phyloP scores from a whole-genome alignment of 352 stramenopile species.

The Globisporangium middletonii region DNA sequence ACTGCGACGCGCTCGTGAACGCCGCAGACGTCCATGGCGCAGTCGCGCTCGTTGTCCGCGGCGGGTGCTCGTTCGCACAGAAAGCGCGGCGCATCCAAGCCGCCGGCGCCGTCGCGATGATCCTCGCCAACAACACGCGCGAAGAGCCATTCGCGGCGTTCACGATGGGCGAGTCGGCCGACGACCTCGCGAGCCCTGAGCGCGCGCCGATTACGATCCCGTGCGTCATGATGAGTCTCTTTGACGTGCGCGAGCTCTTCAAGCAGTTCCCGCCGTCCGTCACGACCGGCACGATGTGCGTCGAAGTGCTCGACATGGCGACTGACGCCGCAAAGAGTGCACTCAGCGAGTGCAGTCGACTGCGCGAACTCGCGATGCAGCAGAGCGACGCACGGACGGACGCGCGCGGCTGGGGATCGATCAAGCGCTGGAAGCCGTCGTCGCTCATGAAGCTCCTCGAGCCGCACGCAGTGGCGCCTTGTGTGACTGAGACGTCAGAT shows the following conservation, averaged over 20 bases:
- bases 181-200: slow-evolving; percentile 2
- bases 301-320: slow-evolving; percentile 38
- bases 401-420: slow-evolving; percentile 11
- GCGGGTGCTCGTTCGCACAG: slow-evolving; percentile 59
- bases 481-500: background rate
- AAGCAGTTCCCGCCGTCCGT: slow-evolving; percentile 53
- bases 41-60: slow-evolving; percentile 59
- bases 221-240: slow-evolving; percentile 67
- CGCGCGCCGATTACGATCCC: slow-evolving; percentile 29
- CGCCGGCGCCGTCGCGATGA: slow-evolving; percentile 48
- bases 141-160: slow-evolving; percentile 50
- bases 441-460: slow-evolving; percentile 54
- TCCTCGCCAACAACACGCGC: slow-evolving; percentile 17
- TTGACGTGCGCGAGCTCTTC: slow-evolving; percentile 51
- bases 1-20: slow-evolving; percentile 39
- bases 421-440: slow-evolving; percentile 39
- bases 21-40: slow-evolving; percentile 33
- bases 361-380: slow-evolving; percentile 13
- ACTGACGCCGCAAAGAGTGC: slow-evolving; percentile 1
- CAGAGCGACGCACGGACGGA: background rate
- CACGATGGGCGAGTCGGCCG: slow-evolving; percentile 39
- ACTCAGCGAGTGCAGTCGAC: slow-evolving; percentile 16
- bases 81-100: slow-evolving; percentile 56
- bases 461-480: slow-evolving; percentile 7
- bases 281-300: slow-evolving; percentile 28